Conservation (phyloP, 495 filamentous ascomycete genomes). For the Xylaria acuta region DNA sequence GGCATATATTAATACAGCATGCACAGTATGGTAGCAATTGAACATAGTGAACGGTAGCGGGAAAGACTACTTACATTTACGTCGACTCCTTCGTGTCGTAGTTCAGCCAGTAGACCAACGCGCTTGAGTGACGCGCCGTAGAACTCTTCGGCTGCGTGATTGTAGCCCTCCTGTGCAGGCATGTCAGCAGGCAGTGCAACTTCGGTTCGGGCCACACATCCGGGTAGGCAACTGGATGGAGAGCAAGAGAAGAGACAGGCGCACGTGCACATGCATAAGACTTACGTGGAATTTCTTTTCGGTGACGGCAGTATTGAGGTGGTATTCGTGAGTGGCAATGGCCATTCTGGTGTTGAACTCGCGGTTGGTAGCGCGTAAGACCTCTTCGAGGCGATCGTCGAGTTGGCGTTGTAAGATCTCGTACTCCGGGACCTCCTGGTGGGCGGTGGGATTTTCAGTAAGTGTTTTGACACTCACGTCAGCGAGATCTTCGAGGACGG, state of each 20-base stretch:
- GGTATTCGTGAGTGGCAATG: constrained; percentile 30
- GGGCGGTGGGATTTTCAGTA: constrained; percentile 36
- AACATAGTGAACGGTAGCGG: neutral
- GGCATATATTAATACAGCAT: constrained; percentile 1
- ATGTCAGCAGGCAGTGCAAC: constrained; percentile 28
- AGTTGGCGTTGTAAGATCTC: constrained; percentile 38
- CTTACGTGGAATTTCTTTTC: constrained; percentile 36
- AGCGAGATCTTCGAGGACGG: constrained; percentile 51
- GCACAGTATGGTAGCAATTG: neutral
- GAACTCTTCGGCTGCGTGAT: constrained; percentile 44
- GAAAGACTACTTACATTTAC: constrained; percentile 46
- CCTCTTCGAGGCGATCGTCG: constrained; percentile 34
- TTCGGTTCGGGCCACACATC: constrained; percentile 21
- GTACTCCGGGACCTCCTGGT: constrained; percentile 45
- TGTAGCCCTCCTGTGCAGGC: constrained; percentile 33
- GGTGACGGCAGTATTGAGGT: constrained; percentile 23
- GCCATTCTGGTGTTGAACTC: constrained; percentile 25
- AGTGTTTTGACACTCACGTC: constrained; percentile 47
- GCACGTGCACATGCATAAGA: neutral
- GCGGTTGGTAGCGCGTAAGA: constrained; percentile 29
- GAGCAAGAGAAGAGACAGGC: neutral
- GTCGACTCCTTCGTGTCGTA: constrained; percentile 44
- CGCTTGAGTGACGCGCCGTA: constrained; percentile 45
- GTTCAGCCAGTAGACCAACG: constrained; percentile 42
- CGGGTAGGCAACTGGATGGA: neutral